Evolutionary conservation across 345 rosid genomes (phyloP).

Genomic region (Brassica cretica): DNA sequence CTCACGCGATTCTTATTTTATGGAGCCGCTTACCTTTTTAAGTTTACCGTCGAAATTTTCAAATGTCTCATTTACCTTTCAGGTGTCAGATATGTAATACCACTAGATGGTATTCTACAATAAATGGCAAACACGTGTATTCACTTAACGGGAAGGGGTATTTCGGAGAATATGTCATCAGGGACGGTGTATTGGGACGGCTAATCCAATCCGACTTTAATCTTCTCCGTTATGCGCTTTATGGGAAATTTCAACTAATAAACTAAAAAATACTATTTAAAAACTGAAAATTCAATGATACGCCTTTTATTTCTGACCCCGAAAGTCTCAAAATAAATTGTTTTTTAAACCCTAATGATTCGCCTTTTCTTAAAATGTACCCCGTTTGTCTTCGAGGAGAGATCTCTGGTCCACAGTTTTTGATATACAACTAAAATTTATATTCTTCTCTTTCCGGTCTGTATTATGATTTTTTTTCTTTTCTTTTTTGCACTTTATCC

Average conservation of each 20-base stretch:
- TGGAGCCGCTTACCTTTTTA: slow-evolving; percentile 25
- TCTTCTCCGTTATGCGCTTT: slow-evolving; percentile 35
- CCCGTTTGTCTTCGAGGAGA: slow-evolving; percentile 37
- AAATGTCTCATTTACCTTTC: slow-evolving; percentile 28
- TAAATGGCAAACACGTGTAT: slow-evolving; percentile 26
- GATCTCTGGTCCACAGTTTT: slow-evolving; percentile 26
- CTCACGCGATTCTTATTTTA: slow-evolving; percentile 44
- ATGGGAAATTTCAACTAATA: slow-evolving; percentile 14
- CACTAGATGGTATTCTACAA: not conserved
- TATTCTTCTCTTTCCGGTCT: slow-evolving; percentile 30
- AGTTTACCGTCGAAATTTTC: slow-evolving; percentile 20
- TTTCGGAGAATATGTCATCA: not conserved
- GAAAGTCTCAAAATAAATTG: slow-evolving; percentile 47
- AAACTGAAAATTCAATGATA: slow-evolving; percentile 26
- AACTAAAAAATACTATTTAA: not conserved
- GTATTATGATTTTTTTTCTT: slow-evolving; percentile 8
- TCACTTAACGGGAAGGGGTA: not conserved
- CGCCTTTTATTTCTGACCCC: slow-evolving; percentile 47
- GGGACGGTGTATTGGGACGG: slow-evolving; percentile 36
- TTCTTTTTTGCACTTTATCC: slow-evolving; percentile 49
- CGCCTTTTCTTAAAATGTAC: slow-evolving; percentile 30
- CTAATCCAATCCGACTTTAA: slow-evolving; percentile 9
- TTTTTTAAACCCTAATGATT: slow-evolving; percentile 41
- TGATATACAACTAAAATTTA: not conserved
- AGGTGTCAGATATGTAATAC: slow-evolving; percentile 22